Percentiles rank a stretch among this genome's conserved stretches.
These are phyloP conservation scores for Ogataea henricii DNA, from an alignment of 805 yeast genomes.

Conservation along the genomic window DNA sequence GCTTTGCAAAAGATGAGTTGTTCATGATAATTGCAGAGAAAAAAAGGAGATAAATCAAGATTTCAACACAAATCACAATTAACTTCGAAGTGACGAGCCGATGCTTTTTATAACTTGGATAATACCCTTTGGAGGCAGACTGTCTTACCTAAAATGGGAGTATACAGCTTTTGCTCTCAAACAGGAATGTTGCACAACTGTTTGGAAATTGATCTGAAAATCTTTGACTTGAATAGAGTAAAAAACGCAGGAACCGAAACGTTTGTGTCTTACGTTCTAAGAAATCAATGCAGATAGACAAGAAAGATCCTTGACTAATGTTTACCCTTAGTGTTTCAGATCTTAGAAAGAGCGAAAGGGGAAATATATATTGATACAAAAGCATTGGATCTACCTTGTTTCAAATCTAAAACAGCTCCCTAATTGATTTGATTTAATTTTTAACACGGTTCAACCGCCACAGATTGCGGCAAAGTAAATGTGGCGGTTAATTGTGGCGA, in stretches of 20 bases:
- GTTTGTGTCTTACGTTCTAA: background rate
- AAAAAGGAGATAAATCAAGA: background rate
- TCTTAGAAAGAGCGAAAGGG: background rate
- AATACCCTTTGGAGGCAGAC: constrained; percentile 3
- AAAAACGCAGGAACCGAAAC: constrained; percentile 1
- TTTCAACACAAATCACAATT: background rate
- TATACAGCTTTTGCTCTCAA: background rate
- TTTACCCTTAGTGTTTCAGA: constrained; percentile 3
- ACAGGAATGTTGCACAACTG: constrained; percentile 11
- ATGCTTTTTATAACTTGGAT: constrained; percentile 4
- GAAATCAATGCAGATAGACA: background rate
- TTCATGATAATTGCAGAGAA: constrained; percentile 9
- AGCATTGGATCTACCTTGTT: constrained; percentile 5
- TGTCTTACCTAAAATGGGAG: background rate
- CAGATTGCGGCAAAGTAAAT: background rate
- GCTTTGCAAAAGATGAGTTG: constrained; percentile 14
- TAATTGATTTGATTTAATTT: constrained; percentile 15
- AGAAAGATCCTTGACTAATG: background rate
- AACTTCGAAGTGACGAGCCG: constrained; percentile 1
- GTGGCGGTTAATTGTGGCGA: background rate
- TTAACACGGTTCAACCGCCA: constrained; percentile 18
- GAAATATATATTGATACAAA: background rate
- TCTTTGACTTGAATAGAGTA: background rate
- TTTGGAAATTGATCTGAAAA: constrained; percentile 4
- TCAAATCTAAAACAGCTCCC: constrained; percentile 15